Conservation (phyloP, 1,284 basidiomycete species). For the Xanthoconium separans region DNA sequence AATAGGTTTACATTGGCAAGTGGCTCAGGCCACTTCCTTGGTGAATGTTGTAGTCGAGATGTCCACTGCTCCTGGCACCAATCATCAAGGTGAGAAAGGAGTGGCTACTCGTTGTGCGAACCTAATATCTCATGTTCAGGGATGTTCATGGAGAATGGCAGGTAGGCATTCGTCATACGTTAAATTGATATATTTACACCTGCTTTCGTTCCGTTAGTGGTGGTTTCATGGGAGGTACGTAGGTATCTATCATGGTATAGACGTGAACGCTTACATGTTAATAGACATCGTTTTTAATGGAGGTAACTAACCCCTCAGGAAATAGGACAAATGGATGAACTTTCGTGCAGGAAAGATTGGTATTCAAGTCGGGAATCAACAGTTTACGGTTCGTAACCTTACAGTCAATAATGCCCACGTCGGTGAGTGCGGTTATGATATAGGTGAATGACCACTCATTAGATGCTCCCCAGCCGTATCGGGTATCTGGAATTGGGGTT, state of each 20-base stretch:
- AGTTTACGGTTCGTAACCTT: conserved; percentile 55
- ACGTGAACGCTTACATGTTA: conserved; percentile 1
- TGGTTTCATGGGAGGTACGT: conserved; percentile 53
- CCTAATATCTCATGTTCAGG: conserved; percentile 11
- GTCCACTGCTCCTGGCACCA: conserved; percentile 41
- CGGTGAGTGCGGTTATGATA: conserved; percentile 28
- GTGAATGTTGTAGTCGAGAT: conserved; percentile 53
- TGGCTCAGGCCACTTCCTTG: conserved; percentile 75
- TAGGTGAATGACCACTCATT: background rate
- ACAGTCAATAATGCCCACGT: conserved; percentile 48
- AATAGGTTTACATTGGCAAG: conserved; percentile 76
- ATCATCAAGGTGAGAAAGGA: conserved; percentile 42
- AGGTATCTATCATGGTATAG: background rate
- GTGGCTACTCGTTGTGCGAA: background rate
- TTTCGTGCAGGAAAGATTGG: conserved; percentile 37
- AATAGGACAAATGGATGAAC: background rate
- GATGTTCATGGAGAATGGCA: conserved; percentile 61
- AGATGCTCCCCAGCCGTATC: conserved; percentile 33
- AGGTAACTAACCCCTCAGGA: conserved; percentile 18
- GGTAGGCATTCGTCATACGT: conserved; percentile 45
- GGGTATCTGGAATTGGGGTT: conserved; percentile 48
- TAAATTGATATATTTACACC: conserved; percentile 4
- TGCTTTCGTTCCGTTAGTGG: conserved; percentile 35
- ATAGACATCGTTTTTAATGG: conserved; percentile 53
- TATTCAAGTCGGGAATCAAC: conserved; percentile 51